Conservation (phyloP, 2,329 filamentous ascomycete species). For the Colletotrichum tofieldiae region DNA sequence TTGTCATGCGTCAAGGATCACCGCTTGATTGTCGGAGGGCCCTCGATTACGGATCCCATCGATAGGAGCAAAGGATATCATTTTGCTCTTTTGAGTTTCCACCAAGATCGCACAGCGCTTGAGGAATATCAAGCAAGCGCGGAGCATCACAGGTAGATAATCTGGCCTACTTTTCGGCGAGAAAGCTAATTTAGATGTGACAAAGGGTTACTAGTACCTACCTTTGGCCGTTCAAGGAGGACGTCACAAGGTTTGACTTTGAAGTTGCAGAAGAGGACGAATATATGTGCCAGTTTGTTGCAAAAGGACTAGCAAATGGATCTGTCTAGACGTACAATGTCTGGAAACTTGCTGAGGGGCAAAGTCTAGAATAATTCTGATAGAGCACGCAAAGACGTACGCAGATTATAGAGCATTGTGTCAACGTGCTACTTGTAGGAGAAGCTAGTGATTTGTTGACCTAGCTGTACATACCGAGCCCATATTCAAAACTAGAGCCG, state of each 20-base stretch:
- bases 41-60: constrained; percentile 66
- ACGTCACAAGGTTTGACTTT: constrained; percentile 69
- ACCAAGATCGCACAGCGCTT: constrained; percentile 61
- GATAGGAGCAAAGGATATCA: constrained; percentile 69
- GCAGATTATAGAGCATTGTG: not conserved
- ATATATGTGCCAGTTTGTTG: constrained; percentile 36
- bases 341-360: not conserved
- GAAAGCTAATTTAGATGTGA: not conserved
- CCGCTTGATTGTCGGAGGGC: constrained; percentile 67
- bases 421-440: not conserved
- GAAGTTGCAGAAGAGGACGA: constrained; percentile 61
- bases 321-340: not conserved
- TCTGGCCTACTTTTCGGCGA: not conserved
- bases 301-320: constrained; percentile 32
- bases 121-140: constrained; percentile 67
- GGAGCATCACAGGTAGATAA: constrained; percentile 64
- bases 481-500: too few relatives aligned
- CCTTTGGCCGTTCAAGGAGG: constrained; percentile 68
- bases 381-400: too few relatives aligned
- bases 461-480: not conserved
- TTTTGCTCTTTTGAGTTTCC: constrained; percentile 67
- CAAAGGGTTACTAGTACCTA: constrained; percentile 66
- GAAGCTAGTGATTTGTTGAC: not conserved
- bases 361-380: not conserved
- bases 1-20: constrained; percentile 64